These are phyloP conservation scores for Citrus glauca DNA, from an alignment of 345 rosid genomes.

Conservation along the genomic window DNA sequence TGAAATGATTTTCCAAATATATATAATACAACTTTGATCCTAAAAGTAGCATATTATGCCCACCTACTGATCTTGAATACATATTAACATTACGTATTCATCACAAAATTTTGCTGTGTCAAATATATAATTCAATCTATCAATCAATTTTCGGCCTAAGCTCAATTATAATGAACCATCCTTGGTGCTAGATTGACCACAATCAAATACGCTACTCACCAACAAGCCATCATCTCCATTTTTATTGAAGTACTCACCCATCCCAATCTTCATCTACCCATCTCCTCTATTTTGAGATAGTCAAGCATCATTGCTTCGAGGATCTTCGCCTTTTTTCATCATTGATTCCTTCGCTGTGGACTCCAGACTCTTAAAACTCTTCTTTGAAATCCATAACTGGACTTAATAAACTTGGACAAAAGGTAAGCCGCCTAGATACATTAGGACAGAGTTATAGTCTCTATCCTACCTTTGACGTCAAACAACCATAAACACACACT, in stretches of 20 bases:
- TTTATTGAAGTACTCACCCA: slow-evolving; percentile 35
- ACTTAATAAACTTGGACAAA: slow-evolving; percentile 3
- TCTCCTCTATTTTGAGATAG: slow-evolving; percentile 21
- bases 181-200: slow-evolving; percentile 3
- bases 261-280: slow-evolving; percentile 41
- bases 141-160: slow-evolving; percentile 26
- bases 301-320: neutral
- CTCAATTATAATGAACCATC: slow-evolving; percentile 27
- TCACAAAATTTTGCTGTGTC: neutral
- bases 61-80: neutral
- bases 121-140: neutral
- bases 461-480: slow-evolving; percentile 11
- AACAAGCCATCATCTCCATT: slow-evolving; percentile 24
- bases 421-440: slow-evolving; percentile 22
- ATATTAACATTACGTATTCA: neutral
- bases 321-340: neutral
- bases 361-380: slow-evolving; percentile 8
- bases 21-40: neutral
- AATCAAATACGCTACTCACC: slow-evolving; percentile 8
- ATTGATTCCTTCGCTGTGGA: neutral
- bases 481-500: neutral
- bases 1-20: neutral
- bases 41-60: neutral
- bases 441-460: slow-evolving; percentile 14
- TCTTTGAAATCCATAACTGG: neutral